Percentiles rank a stretch among this genome's conserved stretches.
Conservation (phyloP, 116 monocot species). For the Dioscorea cayenensis region DNA sequence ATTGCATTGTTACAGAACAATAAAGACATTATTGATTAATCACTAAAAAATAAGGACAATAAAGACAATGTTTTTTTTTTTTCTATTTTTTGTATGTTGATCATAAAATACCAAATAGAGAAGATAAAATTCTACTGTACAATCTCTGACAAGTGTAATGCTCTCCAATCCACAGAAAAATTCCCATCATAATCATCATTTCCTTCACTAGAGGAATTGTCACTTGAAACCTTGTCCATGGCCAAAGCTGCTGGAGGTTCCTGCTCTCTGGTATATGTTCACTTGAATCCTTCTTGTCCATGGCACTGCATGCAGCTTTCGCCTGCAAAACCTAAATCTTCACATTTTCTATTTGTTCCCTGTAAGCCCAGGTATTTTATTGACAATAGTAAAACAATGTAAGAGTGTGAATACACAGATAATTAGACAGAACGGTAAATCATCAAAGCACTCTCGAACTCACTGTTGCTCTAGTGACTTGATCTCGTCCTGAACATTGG, state of each 20-base stretch:
- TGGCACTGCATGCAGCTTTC: slow-evolving; percentile 29
- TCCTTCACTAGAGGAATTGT: slow-evolving; percentile 40
- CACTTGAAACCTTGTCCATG: too few species aligned
- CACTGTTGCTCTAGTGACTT: slow-evolving; percentile 77
- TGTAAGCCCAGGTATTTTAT: slow-evolving; percentile 4
- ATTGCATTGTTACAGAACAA: too few species aligned
- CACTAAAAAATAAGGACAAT: too few species aligned
- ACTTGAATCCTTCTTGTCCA: slow-evolving; percentile 33
- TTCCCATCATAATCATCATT: slow-evolving; percentile 15
- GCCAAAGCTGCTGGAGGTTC: too few species aligned
- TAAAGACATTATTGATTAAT: too few species aligned
- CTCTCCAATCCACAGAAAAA: slow-evolving; percentile 70
- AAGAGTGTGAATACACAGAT: neutral
- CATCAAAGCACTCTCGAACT: neutral
- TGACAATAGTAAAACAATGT: neutral
- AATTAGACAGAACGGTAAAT: neutral
- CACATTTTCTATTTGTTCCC: slow-evolving; percentile 48
- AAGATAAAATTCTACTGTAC: too few species aligned
- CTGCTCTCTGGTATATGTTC: neutral
- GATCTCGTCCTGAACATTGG: slow-evolving; percentile 56
- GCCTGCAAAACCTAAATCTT: slow-evolving; percentile 50
- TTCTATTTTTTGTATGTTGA: too few species aligned
- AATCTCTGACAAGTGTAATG: slow-evolving; percentile 35
- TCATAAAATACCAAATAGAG: too few species aligned
- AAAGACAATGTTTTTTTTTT: too few species aligned